Conservation (phyloP, 2,329 filamentous ascomycete species). For the Cladosporium sp. region DNA sequence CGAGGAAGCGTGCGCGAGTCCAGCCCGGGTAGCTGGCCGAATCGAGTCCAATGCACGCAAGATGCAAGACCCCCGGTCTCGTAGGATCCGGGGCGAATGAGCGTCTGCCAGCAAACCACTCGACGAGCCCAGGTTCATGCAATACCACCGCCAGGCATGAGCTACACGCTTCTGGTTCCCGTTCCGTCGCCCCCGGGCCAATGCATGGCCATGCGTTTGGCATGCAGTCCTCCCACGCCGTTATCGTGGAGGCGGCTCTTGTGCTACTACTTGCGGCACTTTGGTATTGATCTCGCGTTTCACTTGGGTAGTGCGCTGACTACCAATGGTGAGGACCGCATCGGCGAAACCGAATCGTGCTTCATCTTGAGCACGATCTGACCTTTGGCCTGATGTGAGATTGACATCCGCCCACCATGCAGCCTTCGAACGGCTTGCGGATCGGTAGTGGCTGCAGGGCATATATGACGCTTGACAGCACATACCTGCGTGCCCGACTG, state of each 20-base stretch:
- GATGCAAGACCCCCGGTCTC: constrained; percentile 22
- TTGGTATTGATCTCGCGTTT: constrained; percentile 21
- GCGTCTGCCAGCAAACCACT: constrained; percentile 31
- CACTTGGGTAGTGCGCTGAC: constrained; percentile 20
- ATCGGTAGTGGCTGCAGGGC: constrained; percentile 30
- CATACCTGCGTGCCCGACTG: constrained; percentile 28
- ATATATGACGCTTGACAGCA: constrained; percentile 32
- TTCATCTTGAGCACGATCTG: constrained; percentile 19
- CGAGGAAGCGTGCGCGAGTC: constrained; percentile 6
- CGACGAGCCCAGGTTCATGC: constrained; percentile 26
- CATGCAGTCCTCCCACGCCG: constrained; percentile 21
- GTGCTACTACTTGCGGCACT: constrained; percentile 26
- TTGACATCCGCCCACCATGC: constrained; percentile 22
- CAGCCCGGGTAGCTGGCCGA: constrained; percentile 5
- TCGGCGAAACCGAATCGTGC: constrained; percentile 20
- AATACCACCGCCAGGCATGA: constrained; percentile 18
- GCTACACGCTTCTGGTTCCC: constrained; percentile 7
- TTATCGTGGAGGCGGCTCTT: constrained; percentile 30
- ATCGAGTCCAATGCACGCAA: constrained; percentile 14
- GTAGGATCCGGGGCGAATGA: constrained; percentile 30
- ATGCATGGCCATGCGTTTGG: constrained; percentile 18
- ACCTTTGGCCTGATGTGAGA: constrained; percentile 16
- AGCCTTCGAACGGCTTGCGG: constrained; percentile 16
- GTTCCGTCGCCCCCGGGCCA: constrained; percentile 15
- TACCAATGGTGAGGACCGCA: constrained; percentile 21